A percentile compares a stretch with the other conserved stretches of the same genome.
Evolutionary conservation across 2,329 filamentous ascomycete genomes (phyloP).

Genomic region (Sarocladiaceae sp.): DNA sequence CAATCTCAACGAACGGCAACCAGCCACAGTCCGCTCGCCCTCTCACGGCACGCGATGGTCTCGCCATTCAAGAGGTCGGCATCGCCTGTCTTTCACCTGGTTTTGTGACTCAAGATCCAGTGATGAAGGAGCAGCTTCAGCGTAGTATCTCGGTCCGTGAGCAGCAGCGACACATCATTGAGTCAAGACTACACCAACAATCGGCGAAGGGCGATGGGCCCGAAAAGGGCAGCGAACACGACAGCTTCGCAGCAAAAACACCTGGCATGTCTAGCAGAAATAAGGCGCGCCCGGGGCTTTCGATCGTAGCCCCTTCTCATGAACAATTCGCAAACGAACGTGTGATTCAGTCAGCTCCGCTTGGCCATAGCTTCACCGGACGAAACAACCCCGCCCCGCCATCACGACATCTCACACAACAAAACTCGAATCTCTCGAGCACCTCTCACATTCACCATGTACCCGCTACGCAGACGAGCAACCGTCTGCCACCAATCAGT

Average conservation of each 20-base stretch:
- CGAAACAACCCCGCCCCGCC: constrained; percentile 72
- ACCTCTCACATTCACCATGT: constrained; percentile 88
- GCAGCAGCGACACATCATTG: constrained; percentile 91
- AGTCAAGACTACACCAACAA: constrained; percentile 81
- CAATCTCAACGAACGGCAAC: constrained; percentile 38
- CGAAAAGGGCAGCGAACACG: constrained; percentile 48
- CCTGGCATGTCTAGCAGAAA: constrained; percentile 67
- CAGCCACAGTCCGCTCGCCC: constrained; percentile 61
- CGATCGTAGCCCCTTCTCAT: constrained; percentile 90
- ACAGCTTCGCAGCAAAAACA: constrained; percentile 55
- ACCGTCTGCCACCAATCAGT: constrained; percentile 85
- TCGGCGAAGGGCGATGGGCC: constrained; percentile 70
- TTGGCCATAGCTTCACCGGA: constrained; percentile 92
- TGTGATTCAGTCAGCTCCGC: constrained; percentile 91
- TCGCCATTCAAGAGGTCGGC: constrained; percentile 87
- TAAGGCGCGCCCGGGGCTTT: constrained; percentile 72
- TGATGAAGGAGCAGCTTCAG: constrained; percentile 92
- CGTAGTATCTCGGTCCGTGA: constrained; percentile 89
- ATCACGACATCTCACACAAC: constrained; percentile 72
- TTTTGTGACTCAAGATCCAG: constrained; percentile 93
- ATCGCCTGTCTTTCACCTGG: constrained; percentile 91
- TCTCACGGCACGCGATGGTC: constrained; percentile 69
- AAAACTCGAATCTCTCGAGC: constrained; percentile 73
- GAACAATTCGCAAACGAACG: constrained; percentile 89
- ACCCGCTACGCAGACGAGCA: constrained; percentile 80